A percentile compares a stretch with the other conserved stretches of the same genome.
Evolutionary conservation across 2,329 filamentous ascomycete species (phyloP).

Genomic region (Pyrenophora tritici-repentis): DNA sequence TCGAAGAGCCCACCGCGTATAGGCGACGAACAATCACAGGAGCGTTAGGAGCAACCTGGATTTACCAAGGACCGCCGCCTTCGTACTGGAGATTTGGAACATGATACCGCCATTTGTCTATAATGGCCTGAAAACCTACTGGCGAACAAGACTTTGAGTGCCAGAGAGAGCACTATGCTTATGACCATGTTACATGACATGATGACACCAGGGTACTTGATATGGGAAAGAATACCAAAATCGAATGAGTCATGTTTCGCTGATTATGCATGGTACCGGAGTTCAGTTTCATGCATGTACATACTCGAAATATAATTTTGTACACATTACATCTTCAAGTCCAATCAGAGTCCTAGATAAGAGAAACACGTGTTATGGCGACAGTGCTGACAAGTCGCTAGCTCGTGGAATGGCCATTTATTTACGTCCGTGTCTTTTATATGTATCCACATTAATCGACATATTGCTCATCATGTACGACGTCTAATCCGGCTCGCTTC

Average conservation of each 20-base stretch:
- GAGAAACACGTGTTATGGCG: background rate
- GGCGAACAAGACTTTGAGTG: background rate
- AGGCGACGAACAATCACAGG: conserved; percentile 39
- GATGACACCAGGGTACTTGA: background rate
- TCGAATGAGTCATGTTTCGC: conserved; percentile 5
- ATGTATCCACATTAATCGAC: background rate
- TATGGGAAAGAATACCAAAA: background rate
- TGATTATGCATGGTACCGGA: conserved; percentile 6
- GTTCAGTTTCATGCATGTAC: background rate
- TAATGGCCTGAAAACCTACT: background rate
- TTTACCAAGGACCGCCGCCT: background rate
- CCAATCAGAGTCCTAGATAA: background rate
- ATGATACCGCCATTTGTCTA: background rate
- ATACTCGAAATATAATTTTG: too few relatives aligned
- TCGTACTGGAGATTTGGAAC: background rate
- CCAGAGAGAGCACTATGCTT: background rate
- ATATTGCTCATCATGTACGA: too few relatives aligned
- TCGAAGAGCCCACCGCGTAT: conserved; percentile 47
- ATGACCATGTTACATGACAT: background rate
- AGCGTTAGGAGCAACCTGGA: conserved; percentile 8
- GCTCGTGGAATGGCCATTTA: background rate
- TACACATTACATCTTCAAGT: too few relatives aligned
- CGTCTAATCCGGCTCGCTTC: background rate
- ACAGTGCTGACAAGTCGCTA: background rate
- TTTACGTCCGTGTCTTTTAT: background rate